These are phyloP conservation scores for Claviceps sp. DNA, from an alignment of 2,329 filamentous ascomycete species.

Conservation along the genomic window DNA sequence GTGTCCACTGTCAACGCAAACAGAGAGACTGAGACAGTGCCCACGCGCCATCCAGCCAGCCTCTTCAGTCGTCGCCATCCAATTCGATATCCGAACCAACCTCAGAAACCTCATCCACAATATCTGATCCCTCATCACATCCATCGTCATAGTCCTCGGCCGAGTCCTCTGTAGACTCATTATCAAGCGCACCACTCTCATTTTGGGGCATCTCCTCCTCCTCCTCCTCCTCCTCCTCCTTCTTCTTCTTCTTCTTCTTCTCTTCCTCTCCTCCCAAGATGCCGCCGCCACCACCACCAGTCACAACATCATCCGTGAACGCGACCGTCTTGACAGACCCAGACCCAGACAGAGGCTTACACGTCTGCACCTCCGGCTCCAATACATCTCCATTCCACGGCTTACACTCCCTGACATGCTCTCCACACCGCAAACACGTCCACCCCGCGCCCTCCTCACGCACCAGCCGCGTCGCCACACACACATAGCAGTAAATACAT, in stretches of 20 bases:
- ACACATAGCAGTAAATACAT: constrained; percentile 93
- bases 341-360: constrained; percentile 23
- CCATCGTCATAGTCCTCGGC: constrained; percentile 8
- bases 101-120: constrained; percentile 4
- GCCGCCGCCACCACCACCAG: constrained; percentile 15
- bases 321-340: constrained; percentile 43
- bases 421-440: constrained; percentile 80
- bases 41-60: background rate
- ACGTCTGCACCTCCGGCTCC: constrained; percentile 34
- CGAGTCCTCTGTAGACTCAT: constrained; percentile 9
- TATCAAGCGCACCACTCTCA: constrained; percentile 4
- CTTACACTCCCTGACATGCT: constrained; percentile 68
- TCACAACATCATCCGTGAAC: constrained; percentile 42
- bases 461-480: constrained; percentile 79
- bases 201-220: constrained; percentile 9
- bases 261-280: constrained; percentile 17
- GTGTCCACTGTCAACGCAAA: background rate
- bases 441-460: constrained; percentile 90
- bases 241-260: too few relatives aligned
- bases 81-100: constrained; percentile 3
- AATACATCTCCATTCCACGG: constrained; percentile 89
- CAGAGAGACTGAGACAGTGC: too few relatives aligned
- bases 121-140: constrained; percentile 4
- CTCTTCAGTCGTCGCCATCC: constrained; percentile 4
- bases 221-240: too few relatives aligned